A percentile compares a stretch with the other conserved stretches of the same genome.
Evolutionary conservation across 768 basidiomycete species (phyloP).

Genomic region (Suillus luteus): DNA sequence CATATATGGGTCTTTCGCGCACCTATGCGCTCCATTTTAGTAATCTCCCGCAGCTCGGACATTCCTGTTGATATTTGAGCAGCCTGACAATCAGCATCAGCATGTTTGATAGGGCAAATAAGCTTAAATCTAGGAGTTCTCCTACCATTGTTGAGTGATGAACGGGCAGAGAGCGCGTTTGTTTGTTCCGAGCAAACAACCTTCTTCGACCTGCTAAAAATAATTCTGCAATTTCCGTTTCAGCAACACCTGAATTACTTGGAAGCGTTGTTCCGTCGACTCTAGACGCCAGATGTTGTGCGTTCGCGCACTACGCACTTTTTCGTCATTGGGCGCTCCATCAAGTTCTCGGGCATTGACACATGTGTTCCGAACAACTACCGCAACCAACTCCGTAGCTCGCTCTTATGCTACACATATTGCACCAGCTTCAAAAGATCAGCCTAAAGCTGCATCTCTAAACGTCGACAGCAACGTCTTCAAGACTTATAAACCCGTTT

Average conservation of each 20-base stretch:
- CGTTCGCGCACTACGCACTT: constrained; percentile 24
- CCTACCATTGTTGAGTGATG: constrained; percentile 31
- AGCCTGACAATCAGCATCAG: constrained; percentile 40
- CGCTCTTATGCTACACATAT: constrained; percentile 41
- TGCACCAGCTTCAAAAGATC: constrained; percentile 29
- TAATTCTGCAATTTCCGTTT: constrained; percentile 8
- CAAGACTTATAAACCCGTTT: constrained; percentile 90
- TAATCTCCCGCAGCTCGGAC: constrained; percentile 81
- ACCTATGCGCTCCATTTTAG: constrained; percentile 95
- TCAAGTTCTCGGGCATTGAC: constrained; percentile 7
- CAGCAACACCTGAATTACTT: constrained; percentile 9
- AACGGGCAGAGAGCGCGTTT: constrained; percentile 31
- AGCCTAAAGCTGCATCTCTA: constrained; percentile 36
- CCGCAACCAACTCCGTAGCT: constrained; percentile 16
- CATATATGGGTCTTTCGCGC: constrained; percentile 12
- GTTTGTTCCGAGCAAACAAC: constrained; percentile 37
- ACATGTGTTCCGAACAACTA: constrained; percentile 17
- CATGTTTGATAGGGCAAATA: constrained; percentile 9
- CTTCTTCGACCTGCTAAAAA: neutral
- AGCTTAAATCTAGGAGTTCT: neutral
- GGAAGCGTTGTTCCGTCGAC: neutral
- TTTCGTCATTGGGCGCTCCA: constrained; percentile 16
- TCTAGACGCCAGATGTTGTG: constrained; percentile 14
- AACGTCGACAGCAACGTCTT: constrained; percentile 56
- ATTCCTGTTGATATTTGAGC: constrained; percentile 78